Conservation (phyloP, 768 basidiomycete genomes). For the Guyanaporus albipodus region DNA sequence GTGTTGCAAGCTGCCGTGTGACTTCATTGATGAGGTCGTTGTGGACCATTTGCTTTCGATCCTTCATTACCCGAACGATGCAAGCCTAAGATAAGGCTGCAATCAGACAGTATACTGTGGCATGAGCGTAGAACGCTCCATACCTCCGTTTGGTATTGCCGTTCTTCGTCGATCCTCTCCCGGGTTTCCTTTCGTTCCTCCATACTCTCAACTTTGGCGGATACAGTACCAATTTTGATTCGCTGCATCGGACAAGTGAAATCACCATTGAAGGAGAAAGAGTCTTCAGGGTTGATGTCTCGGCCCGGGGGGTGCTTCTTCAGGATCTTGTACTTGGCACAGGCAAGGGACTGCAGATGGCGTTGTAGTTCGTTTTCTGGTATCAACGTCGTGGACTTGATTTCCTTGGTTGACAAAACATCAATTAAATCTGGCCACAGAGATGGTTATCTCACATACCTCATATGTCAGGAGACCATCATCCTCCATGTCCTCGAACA, state of each 20-base stretch:
- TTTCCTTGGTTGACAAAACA: too few relatives aligned
- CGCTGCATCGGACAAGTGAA: slow-evolving; percentile 82
- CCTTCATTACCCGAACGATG: slow-evolving; percentile 97
- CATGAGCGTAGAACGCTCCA: slow-evolving; percentile 13
- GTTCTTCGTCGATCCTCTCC: slow-evolving; percentile 87
- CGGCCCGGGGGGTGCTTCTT: slow-evolving; percentile 88
- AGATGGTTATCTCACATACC: slow-evolving; percentile 39
- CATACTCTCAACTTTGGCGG: slow-evolving; percentile 78
- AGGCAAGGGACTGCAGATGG: slow-evolving; percentile 94
- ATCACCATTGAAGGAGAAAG: slow-evolving; percentile 83
- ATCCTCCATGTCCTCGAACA: slow-evolving; percentile 72
- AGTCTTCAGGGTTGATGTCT: slow-evolving; percentile 70
- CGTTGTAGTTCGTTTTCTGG: slow-evolving; percentile 77
- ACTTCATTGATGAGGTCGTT: slow-evolving; percentile 90
- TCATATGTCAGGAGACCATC: slow-evolving; percentile 73
- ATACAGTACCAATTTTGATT: slow-evolving; percentile 90
- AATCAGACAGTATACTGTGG: slow-evolving; percentile 1
- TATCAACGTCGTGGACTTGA: slow-evolving; percentile 71
- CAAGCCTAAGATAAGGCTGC: slow-evolving; percentile 66
- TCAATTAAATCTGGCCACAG: too few relatives aligned
- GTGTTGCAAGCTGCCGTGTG: slow-evolving; percentile 73
- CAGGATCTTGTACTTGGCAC: slow-evolving; percentile 88
- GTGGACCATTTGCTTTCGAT: slow-evolving; percentile 84
- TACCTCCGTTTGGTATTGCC: slow-evolving; percentile 87
- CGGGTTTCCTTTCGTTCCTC: slow-evolving; percentile 90